Evolutionary conservation across 441 rosid genomes (phyloP), one percentile per base, ranked within the genome.

Genomic region (Brassica balearica): DNA sequence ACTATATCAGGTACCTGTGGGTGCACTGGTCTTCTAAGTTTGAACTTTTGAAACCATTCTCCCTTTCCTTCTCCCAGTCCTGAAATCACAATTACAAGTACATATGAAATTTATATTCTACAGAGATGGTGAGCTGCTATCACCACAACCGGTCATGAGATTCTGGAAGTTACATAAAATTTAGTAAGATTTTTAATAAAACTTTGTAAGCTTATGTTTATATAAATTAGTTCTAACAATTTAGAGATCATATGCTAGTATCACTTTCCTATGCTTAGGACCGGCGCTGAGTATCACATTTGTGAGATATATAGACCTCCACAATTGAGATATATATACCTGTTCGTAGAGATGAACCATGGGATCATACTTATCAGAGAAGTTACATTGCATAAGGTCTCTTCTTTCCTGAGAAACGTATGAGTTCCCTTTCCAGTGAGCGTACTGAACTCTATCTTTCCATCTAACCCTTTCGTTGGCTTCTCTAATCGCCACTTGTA

Each of bases 381-480:
- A 65, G 65, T 88, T 87, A 80, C 94, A 88, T 65, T 77, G 83
- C 80, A 85, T 53, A 14, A 90, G 85, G 43, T 86, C 75, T 8
- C 0, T 2, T 38, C 92, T 85, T 1, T 12, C n/a, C 2, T 2
- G 1, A 63, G 88, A 68, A 58, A 90, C 90, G 7, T 19, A 0
- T 3, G 86, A 83, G 71, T 90, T 90, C 3, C 94, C 91, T 69
- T 73, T 90, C 94, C 92, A 90, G 10, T 84, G 83, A 56, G 92
- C 92, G 27, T 81, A 88, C 10, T 88, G 92, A 25, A 27, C 72
- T 71, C 94, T 86, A 12, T 88, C 84, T 68, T 81, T 68, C 94
- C 92, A 90, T 11, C 61, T 67, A 1, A 41, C 77, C 64, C 72
- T 85, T 60, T 80, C 60, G 75, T 74, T 86, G 3, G 83, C 91